Base-by-base conservation (phyloP, 192 early-diverging fungal species). In the Fimicolochytrium jonesii region DNA sequence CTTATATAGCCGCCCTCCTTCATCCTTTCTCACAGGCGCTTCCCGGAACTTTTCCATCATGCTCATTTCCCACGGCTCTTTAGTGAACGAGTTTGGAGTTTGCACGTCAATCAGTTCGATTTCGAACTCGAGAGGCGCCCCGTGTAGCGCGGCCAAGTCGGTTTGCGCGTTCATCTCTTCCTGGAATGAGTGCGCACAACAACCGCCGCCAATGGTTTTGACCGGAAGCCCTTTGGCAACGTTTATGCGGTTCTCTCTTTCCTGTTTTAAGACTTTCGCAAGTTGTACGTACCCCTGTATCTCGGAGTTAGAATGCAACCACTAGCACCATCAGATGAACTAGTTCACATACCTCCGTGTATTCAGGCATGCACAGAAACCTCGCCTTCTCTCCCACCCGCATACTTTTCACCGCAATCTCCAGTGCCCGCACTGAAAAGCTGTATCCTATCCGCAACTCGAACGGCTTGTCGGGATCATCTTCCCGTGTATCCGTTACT, bases 61-160 rank as follows among this genome's bases (percentile, higher is more conserved):
- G 25, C 22, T 54, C 75, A 83, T 76, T 49, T 83, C 80, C 80
- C 80, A 83, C 9, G 66, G 56, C 50, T 83, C 69, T 13, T 63
- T 63, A n/a, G 42, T 37, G 48, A 72, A 83, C 15, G 43, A 37
- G 28, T 68, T 65, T 5, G 77, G 80, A 35, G 55, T 36, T 29
- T 68, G 75, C 4, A 79, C 77, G 2, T 70, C 55, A 15, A 75
- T n/a, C 28, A 83, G 66, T 22, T 75, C 73, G 61, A 83, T 67
- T 39, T 79, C 77, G 43, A 83, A 68, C 49, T 83, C 80, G 4
- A 83, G 62, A 2, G 73, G 73, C 6, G 64, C 57, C 50, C 61
- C 58, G 32, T 63, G 23, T 22, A 71, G 53, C n/a, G 56, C 49
- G 23, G 69, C 64, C 15, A 83, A 63, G 35, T 75, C 75, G 13